Conservation (phyloP, 2,329 filamentous ascomycete genomes). For the Phialophora tarda region DNA sequence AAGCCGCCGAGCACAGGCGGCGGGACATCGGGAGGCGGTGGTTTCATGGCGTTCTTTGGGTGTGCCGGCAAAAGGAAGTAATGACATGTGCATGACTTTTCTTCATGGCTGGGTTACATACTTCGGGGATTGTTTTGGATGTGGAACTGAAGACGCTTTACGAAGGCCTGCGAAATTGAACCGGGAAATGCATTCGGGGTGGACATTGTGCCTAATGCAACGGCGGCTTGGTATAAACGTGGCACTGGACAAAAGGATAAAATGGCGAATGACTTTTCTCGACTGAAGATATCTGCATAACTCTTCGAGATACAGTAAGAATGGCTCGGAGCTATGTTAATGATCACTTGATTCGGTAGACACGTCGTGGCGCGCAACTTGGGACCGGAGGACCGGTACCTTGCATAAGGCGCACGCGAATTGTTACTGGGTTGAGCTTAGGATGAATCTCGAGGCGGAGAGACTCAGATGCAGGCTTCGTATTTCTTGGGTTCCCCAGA, state of each 20-base stretch:
- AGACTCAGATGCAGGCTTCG: neutral
- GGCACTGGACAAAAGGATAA: neutral
- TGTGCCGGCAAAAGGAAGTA: conserved; percentile 35
- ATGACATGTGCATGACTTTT: conserved; percentile 4
- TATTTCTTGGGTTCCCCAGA: conserved; percentile 4
- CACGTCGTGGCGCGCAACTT: neutral
- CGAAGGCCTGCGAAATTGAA: neutral
- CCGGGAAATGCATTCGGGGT: neutral
- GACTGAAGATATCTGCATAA: neutral
- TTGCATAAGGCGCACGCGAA: conserved; percentile 22
- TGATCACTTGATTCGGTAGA: neutral
- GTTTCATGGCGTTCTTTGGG: conserved; percentile 32
- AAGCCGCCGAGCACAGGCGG: neutral
- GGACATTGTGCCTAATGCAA: neutral
- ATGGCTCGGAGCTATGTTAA: neutral
- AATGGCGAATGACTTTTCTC: neutral
- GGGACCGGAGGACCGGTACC: neutral
- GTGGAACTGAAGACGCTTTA: neutral
- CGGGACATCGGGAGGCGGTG: conserved; percentile 7
- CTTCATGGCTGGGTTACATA: neutral
- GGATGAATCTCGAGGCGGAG: conserved; percentile 1
- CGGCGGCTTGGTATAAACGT: neutral
- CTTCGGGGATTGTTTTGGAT: neutral
- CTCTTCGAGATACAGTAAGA: neutral
- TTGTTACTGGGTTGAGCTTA: conserved; percentile 8